Percentiles rank a stretch among this genome's conserved stretches.
These are phyloP conservation scores for Ophiocordyceps camponoti-leonardi DNA, from an alignment of 2,329 filamentous ascomycete species.

Conservation along the genomic window DNA sequence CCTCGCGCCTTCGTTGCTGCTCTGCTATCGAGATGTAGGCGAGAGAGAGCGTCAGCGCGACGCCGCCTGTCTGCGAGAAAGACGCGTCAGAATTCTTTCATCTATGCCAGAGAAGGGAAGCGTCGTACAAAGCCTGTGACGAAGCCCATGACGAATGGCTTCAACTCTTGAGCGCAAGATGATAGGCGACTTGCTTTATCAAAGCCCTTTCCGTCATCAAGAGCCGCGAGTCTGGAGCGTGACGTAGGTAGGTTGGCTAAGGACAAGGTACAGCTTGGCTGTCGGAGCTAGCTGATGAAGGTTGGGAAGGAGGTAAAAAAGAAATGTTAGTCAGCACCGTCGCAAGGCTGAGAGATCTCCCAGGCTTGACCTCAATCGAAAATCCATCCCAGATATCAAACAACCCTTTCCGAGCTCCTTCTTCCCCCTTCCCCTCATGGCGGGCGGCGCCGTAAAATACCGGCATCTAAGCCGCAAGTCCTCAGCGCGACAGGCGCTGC, in stretches of 20 bases:
- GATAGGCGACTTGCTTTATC: neutral
- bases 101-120: neutral
- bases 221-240: too few relatives aligned
- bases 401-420: neutral
- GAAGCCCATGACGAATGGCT: slow-evolving; percentile 44
- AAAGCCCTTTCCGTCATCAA: too few relatives aligned
- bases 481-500: slow-evolving; percentile 74
- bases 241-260: too few relatives aligned
- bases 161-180: neutral
- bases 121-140: slow-evolving; percentile 54
- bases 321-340: neutral
- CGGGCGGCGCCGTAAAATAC: slow-evolving; percentile 73
- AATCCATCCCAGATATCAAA: neutral
- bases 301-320: too few relatives aligned
- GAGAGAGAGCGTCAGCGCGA: slow-evolving; percentile 56
- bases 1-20: slow-evolving; percentile 50
- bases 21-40: slow-evolving; percentile 56
- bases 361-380: slow-evolving; percentile 11
- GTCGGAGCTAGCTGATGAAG: too few relatives aligned
- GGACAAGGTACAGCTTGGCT: too few relatives aligned
- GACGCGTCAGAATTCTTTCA: neutral
- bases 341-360: neutral
- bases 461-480: slow-evolving; percentile 76
- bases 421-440: slow-evolving; percentile 36
- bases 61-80: slow-evolving; percentile 46